Percentiles rank a stretch among this genome's conserved stretches.
Evolutionary conservation across 2,329 filamentous ascomycete species (phyloP).

Genomic region (Neofusicoccum parvum): DNA sequence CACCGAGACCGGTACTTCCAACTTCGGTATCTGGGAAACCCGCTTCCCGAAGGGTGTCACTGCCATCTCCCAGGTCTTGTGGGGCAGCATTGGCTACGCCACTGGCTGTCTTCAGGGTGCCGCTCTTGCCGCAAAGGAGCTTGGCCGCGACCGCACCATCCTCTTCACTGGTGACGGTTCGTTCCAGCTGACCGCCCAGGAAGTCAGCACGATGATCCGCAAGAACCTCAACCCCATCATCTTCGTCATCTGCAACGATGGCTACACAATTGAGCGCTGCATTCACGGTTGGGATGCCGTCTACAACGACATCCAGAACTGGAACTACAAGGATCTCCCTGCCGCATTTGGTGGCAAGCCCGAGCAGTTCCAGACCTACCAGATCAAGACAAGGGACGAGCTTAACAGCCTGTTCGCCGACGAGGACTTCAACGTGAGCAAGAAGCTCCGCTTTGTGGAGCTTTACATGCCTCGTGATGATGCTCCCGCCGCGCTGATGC

Average conservation of each 20-base stretch:
- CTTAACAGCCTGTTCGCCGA: slow-evolving; percentile 67
- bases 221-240: slow-evolving; percentile 76
- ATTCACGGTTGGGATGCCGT: slow-evolving; percentile 79
- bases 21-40: slow-evolving; percentile 87
- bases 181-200: slow-evolving; percentile 82
- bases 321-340: slow-evolving; percentile 72
- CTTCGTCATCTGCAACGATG: slow-evolving; percentile 85
- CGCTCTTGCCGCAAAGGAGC: slow-evolving; percentile 73
- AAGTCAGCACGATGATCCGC: slow-evolving; percentile 80
- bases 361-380: slow-evolving; percentile 62
- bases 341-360: slow-evolving; percentile 66
- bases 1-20: slow-evolving; percentile 85
- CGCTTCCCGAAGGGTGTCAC: slow-evolving; percentile 77
- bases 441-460: slow-evolving; percentile 72
- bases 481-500: slow-evolving; percentile 69
- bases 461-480: slow-evolving; percentile 79
- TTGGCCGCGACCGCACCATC: slow-evolving; percentile 65
- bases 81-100: slow-evolving; percentile 68
- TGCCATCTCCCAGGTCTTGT: slow-evolving; percentile 77
- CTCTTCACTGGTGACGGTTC: slow-evolving; percentile 89
- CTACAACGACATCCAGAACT: slow-evolving; percentile 80
- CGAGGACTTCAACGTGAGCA: slow-evolving; percentile 57
- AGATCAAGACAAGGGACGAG: slow-evolving; percentile 69
- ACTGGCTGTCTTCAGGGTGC: slow-evolving; percentile 67
- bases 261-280: slow-evolving; percentile 85